phyloP scores from a whole-genome alignment of 345 rosid species.

The Eucalyptus sideroxylon region DNA sequence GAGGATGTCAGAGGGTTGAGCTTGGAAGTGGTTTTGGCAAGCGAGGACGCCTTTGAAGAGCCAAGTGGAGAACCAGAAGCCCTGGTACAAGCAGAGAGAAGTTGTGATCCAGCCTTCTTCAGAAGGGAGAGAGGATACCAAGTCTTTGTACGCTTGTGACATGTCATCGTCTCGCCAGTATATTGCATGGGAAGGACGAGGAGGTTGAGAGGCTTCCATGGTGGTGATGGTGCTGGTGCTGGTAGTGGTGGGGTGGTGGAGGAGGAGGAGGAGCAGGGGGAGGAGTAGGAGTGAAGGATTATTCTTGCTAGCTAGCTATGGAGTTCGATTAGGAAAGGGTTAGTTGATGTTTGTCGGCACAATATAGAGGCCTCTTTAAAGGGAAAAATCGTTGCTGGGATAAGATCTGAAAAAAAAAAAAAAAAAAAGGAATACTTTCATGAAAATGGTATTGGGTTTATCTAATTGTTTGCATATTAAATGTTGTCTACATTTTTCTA shows the following conservation, averaged over 20 bases:
- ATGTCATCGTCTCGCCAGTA: background rate
- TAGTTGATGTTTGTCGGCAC: background rate
- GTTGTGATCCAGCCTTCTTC: background rate
- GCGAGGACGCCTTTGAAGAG: background rate
- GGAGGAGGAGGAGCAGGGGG: too few species aligned
- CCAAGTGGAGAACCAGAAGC: background rate
- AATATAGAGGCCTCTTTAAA: background rate
- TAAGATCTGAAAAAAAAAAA: background rate
- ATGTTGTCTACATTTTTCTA: background rate
- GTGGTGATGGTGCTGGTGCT: background rate
- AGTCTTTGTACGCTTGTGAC: background rate
- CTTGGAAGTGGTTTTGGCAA: background rate
- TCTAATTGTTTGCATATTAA: background rate
- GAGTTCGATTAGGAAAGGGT: background rate
- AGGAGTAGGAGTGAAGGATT: background rate
- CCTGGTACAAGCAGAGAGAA: background rate
- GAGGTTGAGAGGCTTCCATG: background rate
- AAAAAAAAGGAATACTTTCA: background rate
- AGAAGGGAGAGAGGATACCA: background rate
- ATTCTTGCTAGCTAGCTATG: background rate
- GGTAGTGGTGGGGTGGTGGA: background rate
- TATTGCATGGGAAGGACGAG: background rate
- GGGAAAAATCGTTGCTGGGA: background rate
- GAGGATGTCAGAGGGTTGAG: background rate
- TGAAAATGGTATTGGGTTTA: background rate